phyloP scores from a whole-genome alignment of 305 asterid genomes.

The Fraxinus angustifolia region DNA sequence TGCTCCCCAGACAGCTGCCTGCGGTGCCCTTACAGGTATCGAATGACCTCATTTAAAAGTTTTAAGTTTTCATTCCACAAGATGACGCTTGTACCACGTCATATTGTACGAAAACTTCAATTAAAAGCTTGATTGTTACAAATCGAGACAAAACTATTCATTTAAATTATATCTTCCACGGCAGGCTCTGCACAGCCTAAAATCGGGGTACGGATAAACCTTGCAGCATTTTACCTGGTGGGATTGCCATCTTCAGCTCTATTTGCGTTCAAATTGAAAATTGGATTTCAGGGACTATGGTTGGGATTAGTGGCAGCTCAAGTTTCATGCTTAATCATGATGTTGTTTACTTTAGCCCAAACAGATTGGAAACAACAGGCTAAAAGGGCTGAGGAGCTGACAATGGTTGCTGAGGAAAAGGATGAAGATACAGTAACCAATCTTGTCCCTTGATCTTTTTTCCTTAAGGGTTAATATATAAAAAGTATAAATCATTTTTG shows the following conservation, averaged over 20 bases:
- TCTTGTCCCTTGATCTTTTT: conserved; percentile 23
- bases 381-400: conserved; percentile 64
- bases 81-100: neutral
- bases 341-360: conserved; percentile 47
- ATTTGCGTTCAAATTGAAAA: conserved; percentile 47
- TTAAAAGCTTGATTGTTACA: neutral
- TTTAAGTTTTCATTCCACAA: neutral
- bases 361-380: conserved; percentile 75
- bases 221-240: conserved; percentile 72
- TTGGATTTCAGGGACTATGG: conserved; percentile 75
- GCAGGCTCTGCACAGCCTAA: conserved; percentile 77
- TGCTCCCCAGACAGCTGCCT: conserved; percentile 74
- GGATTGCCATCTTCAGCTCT: conserved; percentile 66
- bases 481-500: conserved; percentile 12
- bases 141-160: neutral
- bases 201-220: conserved; percentile 63
- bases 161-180: neutral
- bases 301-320: conserved; percentile 73
- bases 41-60: neutral
- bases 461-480: neutral
- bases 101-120: neutral
- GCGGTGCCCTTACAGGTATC: conserved; percentile 46
- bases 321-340: conserved; percentile 44
- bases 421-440: conserved; percentile 21
- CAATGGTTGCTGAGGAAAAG: conserved; percentile 7